Evolutionary conservation across 2,329 filamentous ascomycete genomes (phyloP).

Genomic region (Chrysosporium keratinophilum): DNA sequence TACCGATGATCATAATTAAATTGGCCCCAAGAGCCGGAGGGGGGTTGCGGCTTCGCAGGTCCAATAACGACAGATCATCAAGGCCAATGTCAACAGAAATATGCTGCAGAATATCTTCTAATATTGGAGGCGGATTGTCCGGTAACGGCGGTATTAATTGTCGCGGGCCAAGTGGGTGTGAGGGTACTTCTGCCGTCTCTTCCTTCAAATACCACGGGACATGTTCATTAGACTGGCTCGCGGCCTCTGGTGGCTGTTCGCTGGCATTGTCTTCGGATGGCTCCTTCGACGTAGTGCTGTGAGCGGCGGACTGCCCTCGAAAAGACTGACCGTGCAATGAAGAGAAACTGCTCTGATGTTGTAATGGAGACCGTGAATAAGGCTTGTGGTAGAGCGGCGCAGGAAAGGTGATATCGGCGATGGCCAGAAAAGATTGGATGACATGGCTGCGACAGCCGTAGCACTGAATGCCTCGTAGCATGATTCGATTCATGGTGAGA

Average conservation of each 20-base stretch:
- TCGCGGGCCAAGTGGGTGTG: constrained; percentile 39
- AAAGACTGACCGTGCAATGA: constrained; percentile 4
- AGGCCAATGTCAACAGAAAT: constrained; percentile 76
- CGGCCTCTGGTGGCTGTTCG: constrained; percentile 4
- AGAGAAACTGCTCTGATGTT: constrained; percentile 10
- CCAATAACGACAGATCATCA: constrained; percentile 68
- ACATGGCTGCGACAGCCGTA: constrained; percentile 24
- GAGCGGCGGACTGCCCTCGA: neutral
- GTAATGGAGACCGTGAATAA: neutral
- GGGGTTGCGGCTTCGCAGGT: constrained; percentile 74
- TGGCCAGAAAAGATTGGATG: constrained; percentile 24
- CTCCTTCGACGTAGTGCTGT: neutral
- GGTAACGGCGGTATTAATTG: constrained; percentile 57
- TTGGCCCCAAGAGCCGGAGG: constrained; percentile 79
- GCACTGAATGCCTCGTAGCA: constrained; percentile 25
- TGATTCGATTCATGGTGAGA: constrained; percentile 25
- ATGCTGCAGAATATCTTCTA: constrained; percentile 64
- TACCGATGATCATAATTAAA: constrained; percentile 85
- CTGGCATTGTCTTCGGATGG: constrained; percentile 6
- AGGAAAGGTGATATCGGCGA: constrained; percentile 22
- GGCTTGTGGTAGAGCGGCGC: constrained; percentile 15
- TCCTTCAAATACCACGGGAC: constrained; percentile 83
- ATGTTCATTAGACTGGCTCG: constrained; percentile 17
- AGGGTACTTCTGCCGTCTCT: constrained; percentile 37
- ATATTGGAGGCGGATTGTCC: constrained; percentile 56